phyloP scores from a whole-genome alignment of 148 eudicot genomes.

The Chenopodium suecicum region DNA sequence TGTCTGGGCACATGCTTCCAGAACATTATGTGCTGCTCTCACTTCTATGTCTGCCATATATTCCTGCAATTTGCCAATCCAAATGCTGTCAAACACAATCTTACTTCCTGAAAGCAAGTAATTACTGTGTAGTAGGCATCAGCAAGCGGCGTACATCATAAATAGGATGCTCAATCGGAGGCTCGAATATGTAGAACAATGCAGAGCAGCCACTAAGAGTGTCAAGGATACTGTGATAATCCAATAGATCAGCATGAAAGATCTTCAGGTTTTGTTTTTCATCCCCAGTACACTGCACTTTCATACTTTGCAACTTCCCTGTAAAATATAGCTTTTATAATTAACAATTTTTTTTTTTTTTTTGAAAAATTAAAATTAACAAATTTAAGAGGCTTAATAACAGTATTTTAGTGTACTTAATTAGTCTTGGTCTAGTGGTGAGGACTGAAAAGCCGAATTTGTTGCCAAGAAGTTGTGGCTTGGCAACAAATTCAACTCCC shows the following conservation, averaged over 20 bases:
- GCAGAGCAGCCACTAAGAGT: constrained; percentile 55
- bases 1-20: constrained; percentile 65
- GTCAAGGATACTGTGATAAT: constrained; percentile 58
- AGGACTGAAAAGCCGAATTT: too few species aligned
- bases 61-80: constrained; percentile 35
- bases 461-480: too few species aligned
- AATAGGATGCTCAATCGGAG: constrained; percentile 40
- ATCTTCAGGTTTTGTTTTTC: constrained; percentile 31
- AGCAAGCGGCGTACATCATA: constrained; percentile 44
- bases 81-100: not conserved
- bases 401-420: too few species aligned
- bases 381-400: too few species aligned
- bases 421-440: too few species aligned
- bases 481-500: too few species aligned
- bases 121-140: not conserved
- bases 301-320: constrained; percentile 1
- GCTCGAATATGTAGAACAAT: constrained; percentile 65
- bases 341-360: not conserved
- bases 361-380: not conserved
- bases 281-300: not conserved
- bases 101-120: not conserved
- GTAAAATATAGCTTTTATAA: not conserved
- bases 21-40: constrained; percentile 63
- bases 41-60: constrained; percentile 55
- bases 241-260: constrained; percentile 51